A percentile compares a stretch with the other conserved stretches of the same genome.
Conservation (phyloP, 257 asterid genomes). For the Ilex aquifolium region DNA sequence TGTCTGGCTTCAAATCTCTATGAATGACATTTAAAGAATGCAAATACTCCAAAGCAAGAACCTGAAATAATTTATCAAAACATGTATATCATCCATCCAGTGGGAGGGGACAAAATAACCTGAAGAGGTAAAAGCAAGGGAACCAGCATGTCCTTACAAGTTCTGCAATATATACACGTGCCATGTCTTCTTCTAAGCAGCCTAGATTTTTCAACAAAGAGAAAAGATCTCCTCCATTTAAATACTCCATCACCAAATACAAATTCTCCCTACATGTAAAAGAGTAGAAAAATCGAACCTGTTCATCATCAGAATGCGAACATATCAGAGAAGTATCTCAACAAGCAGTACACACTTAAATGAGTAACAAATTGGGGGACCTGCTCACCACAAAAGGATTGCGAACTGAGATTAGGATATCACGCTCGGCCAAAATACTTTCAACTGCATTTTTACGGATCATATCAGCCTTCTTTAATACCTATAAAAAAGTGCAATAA, state of each 20-base stretch:
- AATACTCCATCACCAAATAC: slow-evolving; percentile 95
- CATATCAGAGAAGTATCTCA: neutral
- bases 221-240: slow-evolving; percentile 97
- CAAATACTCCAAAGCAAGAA: slow-evolving; percentile 93
- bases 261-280: slow-evolving; percentile 99
- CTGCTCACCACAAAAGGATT: slow-evolving; percentile 97
- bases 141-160: slow-evolving; percentile 58
- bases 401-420: slow-evolving; percentile 90
- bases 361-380: slow-evolving; percentile 4
- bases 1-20: slow-evolving; percentile 98
- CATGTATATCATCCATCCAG: too few species aligned
- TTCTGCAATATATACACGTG: slow-evolving; percentile 92
- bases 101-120: too few species aligned
- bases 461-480: slow-evolving; percentile 92
- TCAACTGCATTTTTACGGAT: slow-evolving; percentile 96
- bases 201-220: slow-evolving; percentile 85
- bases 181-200: slow-evolving; percentile 93
- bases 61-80: slow-evolving; percentile 38
- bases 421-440: slow-evolving; percentile 95
- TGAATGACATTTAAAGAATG: slow-evolving; percentile 90
- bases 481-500: slow-evolving; percentile 44
- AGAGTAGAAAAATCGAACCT: slow-evolving; percentile 99
- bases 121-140: slow-evolving; percentile 5
- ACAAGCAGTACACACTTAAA: neutral
- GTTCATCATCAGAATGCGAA: slow-evolving; percentile 53